Evolutionary conservation across 2,329 filamentous ascomycete genomes (phyloP).

Genomic region (Fusarium tjaetaba): DNA sequence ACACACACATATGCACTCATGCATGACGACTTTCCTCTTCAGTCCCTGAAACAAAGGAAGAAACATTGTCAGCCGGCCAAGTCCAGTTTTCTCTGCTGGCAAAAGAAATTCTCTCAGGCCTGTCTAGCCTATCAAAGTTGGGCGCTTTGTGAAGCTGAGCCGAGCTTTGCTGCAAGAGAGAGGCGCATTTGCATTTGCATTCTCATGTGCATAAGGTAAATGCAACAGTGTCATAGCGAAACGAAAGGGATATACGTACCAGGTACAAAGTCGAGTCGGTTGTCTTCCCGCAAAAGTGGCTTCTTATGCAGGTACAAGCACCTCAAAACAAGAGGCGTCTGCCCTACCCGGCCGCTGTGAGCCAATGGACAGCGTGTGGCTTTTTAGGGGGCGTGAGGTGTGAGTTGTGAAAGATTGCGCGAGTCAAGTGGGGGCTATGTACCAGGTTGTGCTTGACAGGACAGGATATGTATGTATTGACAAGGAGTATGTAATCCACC

Average conservation of each 20-base stretch:
- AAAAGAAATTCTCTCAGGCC: neutral
- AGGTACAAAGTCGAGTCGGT: slow-evolving; percentile 27
- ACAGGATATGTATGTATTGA: neutral
- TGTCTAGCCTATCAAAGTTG: neutral
- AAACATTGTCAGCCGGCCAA: neutral
- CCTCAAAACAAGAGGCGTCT: slow-evolving; percentile 21
- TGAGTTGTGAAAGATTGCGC: neutral
- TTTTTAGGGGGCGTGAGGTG: slow-evolving; percentile 21
- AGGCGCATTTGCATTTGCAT: slow-evolving; percentile 9
- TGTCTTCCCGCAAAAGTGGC: slow-evolving; percentile 35
- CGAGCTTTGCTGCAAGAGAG: slow-evolving; percentile 25
- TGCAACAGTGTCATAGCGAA: neutral
- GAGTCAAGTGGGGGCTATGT: slow-evolving; percentile 10
- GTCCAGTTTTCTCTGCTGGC: neutral
- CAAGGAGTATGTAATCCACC: neutral
- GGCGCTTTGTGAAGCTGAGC: slow-evolving; percentile 22
- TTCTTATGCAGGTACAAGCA: slow-evolving; percentile 36
- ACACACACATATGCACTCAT: neutral
- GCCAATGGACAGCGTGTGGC: slow-evolving; percentile 26
- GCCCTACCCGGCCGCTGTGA: slow-evolving; percentile 18
- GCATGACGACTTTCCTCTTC: slow-evolving; percentile 1
- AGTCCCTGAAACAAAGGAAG: slow-evolving; percentile 14
- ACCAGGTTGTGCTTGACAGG: neutral
- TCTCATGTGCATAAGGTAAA: neutral
- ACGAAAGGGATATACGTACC: slow-evolving; percentile 1